Conservation (phyloP, 257 asterid genomes). For the Gentiana straminea region DNA sequence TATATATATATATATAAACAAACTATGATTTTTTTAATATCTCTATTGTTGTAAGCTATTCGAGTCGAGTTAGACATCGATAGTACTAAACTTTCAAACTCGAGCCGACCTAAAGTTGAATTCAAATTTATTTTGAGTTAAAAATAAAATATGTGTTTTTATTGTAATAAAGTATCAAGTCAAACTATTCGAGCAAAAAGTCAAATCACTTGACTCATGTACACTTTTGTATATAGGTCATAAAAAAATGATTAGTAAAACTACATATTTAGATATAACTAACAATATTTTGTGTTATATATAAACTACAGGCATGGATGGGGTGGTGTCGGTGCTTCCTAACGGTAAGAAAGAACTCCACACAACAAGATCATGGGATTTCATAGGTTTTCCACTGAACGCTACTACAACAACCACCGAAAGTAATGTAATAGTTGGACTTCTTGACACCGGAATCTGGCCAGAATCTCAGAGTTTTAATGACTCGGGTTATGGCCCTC, state of each 20-base stretch:
- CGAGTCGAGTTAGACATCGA: no score
- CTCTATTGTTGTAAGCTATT: no score
- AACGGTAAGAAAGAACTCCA: constrained; percentile 33
- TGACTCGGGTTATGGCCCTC: constrained; percentile 18
- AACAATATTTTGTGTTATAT: background rate
- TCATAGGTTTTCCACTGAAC: constrained; percentile 35
- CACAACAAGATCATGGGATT: constrained; percentile 56
- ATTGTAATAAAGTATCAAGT: no score
- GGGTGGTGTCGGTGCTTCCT: constrained; percentile 42
- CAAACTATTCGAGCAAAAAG: no score
- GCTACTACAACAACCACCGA: constrained; percentile 19
- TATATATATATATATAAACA: background rate
- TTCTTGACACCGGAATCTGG: constrained; percentile 44
- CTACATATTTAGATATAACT: no score
- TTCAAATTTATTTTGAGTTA: no score
- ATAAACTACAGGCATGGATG: constrained; percentile 25
- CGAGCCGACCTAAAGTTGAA: no score
- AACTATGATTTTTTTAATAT: background rate
- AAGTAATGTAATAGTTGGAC: constrained; percentile 30
- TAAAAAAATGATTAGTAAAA: no score
- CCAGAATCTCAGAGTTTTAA: constrained; percentile 38
- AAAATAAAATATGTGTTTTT: no score
- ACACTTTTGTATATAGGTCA: no score
- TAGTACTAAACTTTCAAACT: no score
- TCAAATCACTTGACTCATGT: no score